A percentile compares a stretch with the other conserved stretches of the same genome.
Evolutionary conservation across 441 rosid species (phyloP).

Genomic region (Pelargonium fulgidum): DNA sequence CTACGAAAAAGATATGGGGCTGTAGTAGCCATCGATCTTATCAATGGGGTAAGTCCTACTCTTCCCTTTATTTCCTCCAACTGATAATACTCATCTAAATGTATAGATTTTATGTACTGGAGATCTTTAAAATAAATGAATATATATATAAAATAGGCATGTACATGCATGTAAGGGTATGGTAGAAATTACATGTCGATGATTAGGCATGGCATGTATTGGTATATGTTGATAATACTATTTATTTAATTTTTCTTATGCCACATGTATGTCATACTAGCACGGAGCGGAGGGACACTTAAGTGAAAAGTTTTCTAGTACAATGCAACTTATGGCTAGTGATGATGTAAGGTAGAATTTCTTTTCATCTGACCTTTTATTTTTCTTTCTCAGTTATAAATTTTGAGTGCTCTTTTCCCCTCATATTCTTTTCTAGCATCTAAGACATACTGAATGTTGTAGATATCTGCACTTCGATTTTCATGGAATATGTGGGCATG

Average conservation of each 20-base stretch:
- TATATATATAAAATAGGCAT: neutral
- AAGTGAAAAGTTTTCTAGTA: conserved; percentile 58
- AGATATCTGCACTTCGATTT: conserved; percentile 98
- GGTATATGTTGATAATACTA: conserved; percentile 14
- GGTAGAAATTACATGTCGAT: neutral
- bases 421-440: conserved; percentile 15
- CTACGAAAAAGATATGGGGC: conserved; percentile 81
- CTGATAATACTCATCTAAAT: conserved; percentile 6
- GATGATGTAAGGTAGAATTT: conserved; percentile 83
- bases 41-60: conserved; percentile 53
- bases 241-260: conserved; percentile 20
- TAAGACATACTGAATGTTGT: conserved; percentile 26
- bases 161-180: neutral
- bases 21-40: conserved; percentile 81
- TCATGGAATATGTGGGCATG: conserved; percentile 81
- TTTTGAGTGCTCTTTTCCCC: conserved; percentile 5
- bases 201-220: conserved; percentile 4
- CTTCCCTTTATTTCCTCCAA: neutral
- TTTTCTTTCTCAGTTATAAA: conserved; percentile 11
- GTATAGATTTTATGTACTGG: neutral
- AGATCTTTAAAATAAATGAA: neutral
- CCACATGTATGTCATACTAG: conserved; percentile 40
- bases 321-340: conserved; percentile 56
- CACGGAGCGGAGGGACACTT: conserved; percentile 93
- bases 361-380: conserved; percentile 22